Conservation (phyloP, 176 grass and related monocot species). For the Rhynchospora breviuscula region DNA sequence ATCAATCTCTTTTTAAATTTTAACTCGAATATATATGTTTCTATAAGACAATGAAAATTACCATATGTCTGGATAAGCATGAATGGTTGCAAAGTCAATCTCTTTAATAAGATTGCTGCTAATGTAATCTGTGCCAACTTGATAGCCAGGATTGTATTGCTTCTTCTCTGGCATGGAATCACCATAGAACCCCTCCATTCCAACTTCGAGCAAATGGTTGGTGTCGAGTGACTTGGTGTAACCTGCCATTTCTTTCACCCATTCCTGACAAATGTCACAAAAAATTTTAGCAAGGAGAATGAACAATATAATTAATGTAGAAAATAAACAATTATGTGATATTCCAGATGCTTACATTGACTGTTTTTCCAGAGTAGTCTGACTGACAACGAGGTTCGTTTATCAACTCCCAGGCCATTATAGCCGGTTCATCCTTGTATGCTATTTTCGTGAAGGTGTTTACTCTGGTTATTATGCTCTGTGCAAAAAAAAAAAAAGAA, state of each 20-base stretch:
- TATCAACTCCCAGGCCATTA: conserved; percentile 52
- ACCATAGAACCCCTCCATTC: conserved; percentile 46
- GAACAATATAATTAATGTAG: background rate
- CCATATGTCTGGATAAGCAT: conserved; percentile 46
- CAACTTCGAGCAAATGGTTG: conserved; percentile 43
- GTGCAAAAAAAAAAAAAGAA: background rate
- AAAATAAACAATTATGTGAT: background rate
- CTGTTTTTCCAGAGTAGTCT: conserved; percentile 38
- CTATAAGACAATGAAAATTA: no score
- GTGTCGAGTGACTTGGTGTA: conserved; percentile 37
- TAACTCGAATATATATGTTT: no score
- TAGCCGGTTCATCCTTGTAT: conserved; percentile 48
- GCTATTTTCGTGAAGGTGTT: conserved; percentile 36
- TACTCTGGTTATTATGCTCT: conserved; percentile 35
- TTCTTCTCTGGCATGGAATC: conserved; percentile 49
- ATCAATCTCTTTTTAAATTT: no score
- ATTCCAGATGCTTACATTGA: conserved; percentile 26
- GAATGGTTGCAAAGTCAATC: conserved; percentile 50
- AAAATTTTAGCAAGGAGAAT: background rate
- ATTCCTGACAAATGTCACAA: conserved; percentile 7
- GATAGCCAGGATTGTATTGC: conserved; percentile 45
- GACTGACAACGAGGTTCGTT: conserved; percentile 52
- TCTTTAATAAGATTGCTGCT: conserved; percentile 39
- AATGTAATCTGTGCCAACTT: conserved; percentile 54
- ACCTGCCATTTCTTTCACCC: conserved; percentile 45